Evolutionary conservation across 2,329 filamentous ascomycete species (phyloP), one percentile per base, ranked within the genome.

Genomic region (Scytalidium sp.): DNA sequence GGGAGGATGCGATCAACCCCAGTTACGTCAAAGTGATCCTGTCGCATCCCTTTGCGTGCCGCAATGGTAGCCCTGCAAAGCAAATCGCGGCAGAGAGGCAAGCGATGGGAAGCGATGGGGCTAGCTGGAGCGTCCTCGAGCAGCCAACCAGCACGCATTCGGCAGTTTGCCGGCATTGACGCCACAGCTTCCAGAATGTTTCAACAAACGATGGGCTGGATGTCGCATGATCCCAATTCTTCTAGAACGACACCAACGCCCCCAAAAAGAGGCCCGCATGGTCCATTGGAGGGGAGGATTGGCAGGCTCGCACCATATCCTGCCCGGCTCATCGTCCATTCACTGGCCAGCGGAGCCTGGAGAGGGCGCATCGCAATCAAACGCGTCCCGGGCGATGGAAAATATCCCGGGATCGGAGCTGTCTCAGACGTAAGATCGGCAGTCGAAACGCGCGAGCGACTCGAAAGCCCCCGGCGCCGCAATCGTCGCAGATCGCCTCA

Each of bases 81-180:
- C n/a, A 10, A 9, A n/a, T 36, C 11, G 11, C 5, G 6, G 17
- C 32, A 36, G 5, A 36, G 6, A n/a, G 15, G 15, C 32, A 36
- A 36, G 32, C 32, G 32, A 36, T 36, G 32, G 32, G 11, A 15
- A n/a, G 32, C 13, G 13, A n/a, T 36, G 11, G 17, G 17, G 11
- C 32, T 36, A 8, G 32, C 32, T 4, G 13, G 32, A 10, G 5
- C 13, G 13, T 36, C 17, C 5, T 10, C 13, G 32, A 36, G 13
- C 11, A 36, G 32, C 32, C 7, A 36, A n/a, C 32, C 32, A 8
- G 32, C 5, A 36, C 32, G 47, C 50, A 52, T 29, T 47, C 47
- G 50, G 50, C 50, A 50, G 44, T 32, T 32, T 52, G 44, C 50
- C 47, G 47, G 32, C 22, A 23, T 32, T 23, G 22, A 49, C 25